Conservation (phyloP, 768 basidiomycete species). For the Rhodotorula babjevae region DNA sequence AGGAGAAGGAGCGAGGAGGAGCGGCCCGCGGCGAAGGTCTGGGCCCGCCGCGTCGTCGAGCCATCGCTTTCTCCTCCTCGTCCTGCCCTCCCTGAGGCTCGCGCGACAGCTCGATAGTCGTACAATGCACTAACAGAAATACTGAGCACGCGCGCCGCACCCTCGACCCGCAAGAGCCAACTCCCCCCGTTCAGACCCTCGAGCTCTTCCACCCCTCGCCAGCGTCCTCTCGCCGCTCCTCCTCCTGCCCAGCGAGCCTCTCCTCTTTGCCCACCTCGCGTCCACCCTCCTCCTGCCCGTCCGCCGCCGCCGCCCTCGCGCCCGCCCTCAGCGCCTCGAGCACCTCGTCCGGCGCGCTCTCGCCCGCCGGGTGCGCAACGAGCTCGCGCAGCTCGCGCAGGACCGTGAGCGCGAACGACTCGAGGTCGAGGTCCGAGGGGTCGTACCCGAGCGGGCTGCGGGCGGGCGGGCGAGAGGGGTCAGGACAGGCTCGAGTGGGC, state of each 20-base stretch:
- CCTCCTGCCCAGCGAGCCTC: too few species aligned
- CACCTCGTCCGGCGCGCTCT: not conserved
- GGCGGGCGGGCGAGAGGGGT: too few species aligned
- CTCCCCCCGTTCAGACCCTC: not conserved
- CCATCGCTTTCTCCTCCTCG: too few species aligned
- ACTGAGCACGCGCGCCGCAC: too few species aligned
- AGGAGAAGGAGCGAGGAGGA: too few species aligned
- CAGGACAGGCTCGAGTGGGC: not conserved
- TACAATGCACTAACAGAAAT: too few species aligned
- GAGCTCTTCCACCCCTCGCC: not conserved
- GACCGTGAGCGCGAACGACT: not conserved
- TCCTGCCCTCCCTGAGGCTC: too few species aligned
- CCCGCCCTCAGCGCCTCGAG: not conserved
- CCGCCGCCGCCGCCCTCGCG: too few species aligned
- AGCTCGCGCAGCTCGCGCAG: constrained; percentile 3
- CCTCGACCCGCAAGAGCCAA: not conserved
- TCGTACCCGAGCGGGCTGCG: constrained; percentile 7
- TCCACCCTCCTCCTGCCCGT: not conserved
- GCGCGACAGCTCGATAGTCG: too few species aligned
- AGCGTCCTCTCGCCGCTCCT: not conserved
- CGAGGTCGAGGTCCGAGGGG: not conserved
- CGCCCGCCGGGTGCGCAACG: not conserved
- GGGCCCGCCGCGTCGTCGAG: too few species aligned
- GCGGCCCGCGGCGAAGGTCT: too few species aligned
- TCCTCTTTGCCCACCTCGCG: not conserved